Percentiles rank a stretch among this genome's conserved stretches.
Evolutionary conservation across 2,329 filamentous ascomycete species (phyloP).

Genomic region (Phyllachora maydis): DNA sequence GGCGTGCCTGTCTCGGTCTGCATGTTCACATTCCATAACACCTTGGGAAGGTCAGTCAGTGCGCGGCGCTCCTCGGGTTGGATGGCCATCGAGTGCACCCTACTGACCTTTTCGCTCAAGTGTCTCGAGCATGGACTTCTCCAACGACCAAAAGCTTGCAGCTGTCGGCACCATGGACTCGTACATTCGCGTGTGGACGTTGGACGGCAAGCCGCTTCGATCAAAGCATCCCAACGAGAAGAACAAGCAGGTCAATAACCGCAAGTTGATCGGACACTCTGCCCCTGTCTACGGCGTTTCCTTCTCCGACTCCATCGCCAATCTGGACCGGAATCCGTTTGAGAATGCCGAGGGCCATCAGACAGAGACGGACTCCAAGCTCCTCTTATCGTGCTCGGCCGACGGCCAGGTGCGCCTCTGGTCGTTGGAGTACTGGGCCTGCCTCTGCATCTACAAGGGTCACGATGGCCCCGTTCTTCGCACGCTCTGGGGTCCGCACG

Average conservation of each 20-base stretch:
- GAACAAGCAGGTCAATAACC: conserved; percentile 38
- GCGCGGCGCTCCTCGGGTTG: too few relatives aligned
- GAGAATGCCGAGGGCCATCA: conserved; percentile 19
- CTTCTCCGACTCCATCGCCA: conserved; percentile 55
- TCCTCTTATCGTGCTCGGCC: conserved; percentile 70
- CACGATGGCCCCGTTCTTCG: conserved; percentile 83
- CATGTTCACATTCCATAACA: conserved; percentile 99
- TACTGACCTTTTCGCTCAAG: conserved; percentile 24
- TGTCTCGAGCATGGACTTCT: conserved; percentile 88
- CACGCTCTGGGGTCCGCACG: conserved; percentile 75
- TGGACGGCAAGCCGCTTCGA: conserved; percentile 66
- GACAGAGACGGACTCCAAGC: conserved; percentile 39
- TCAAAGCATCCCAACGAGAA: conserved; percentile 40
- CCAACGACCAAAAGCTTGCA: conserved; percentile 69
- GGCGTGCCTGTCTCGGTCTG: conserved; percentile 72
- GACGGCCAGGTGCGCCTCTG: conserved; percentile 82
- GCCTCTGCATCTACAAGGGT: conserved; percentile 81
- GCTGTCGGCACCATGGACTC: conserved; percentile 84
- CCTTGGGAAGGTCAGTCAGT: conserved; percentile 56
- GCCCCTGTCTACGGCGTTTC: conserved; percentile 76
- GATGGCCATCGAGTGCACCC: background rate
- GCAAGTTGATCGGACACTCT: conserved; percentile 70
- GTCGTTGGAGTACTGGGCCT: conserved; percentile 84
- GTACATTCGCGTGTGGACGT: conserved; percentile 84
- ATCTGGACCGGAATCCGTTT: conserved; percentile 25